Percentiles rank a stretch among this genome's conserved stretches.
Conservation (phyloP, 768 basidiomycete genomes). For the Boletus reticuloceps region DNA sequence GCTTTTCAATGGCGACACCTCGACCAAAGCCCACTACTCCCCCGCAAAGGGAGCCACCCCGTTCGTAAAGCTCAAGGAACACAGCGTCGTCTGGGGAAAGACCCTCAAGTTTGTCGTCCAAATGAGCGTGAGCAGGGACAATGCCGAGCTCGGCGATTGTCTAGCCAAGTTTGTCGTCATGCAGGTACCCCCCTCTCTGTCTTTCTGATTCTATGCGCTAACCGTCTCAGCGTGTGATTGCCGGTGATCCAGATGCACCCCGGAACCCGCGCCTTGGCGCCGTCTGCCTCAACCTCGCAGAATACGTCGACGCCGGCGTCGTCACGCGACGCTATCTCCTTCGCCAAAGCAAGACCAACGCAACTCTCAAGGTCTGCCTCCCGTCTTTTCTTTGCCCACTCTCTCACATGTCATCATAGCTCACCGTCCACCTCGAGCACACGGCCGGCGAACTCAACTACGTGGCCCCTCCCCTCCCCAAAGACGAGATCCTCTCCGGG, state of each 20-base stretch:
- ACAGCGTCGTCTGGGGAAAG: constrained; percentile 62
- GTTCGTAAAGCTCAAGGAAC: constrained; percentile 59
- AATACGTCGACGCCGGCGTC: constrained; percentile 59
- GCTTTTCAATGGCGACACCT: neutral
- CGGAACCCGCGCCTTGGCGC: constrained; percentile 61
- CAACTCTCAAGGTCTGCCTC: constrained; percentile 60
- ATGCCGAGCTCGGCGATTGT: constrained; percentile 45
- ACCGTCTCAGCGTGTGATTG: constrained; percentile 47
- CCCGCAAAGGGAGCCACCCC: constrained; percentile 59
- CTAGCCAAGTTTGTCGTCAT: constrained; percentile 67
- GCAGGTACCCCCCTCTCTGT: constrained; percentile 34
- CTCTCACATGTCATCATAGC: constrained; percentile 32
- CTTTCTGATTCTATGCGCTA: neutral
- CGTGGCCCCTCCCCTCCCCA: constrained; percentile 64
- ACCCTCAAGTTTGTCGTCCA: constrained; percentile 56
- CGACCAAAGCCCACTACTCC: constrained; percentile 19
- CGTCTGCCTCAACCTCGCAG: constrained; percentile 69
- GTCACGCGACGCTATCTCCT: constrained; percentile 67
- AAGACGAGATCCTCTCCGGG: constrained; percentile 70
- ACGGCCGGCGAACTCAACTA: constrained; percentile 55
- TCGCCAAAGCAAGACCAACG: constrained; percentile 74
- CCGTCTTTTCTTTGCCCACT: neutral
- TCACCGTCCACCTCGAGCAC: constrained; percentile 57
- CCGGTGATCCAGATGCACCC: constrained; percentile 53
- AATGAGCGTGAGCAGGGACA: constrained; percentile 56